These are phyloP conservation scores for Mortierella polycephala DNA, from an alignment of 371 early-diverging fungal species.

Conservation along the genomic window DNA sequence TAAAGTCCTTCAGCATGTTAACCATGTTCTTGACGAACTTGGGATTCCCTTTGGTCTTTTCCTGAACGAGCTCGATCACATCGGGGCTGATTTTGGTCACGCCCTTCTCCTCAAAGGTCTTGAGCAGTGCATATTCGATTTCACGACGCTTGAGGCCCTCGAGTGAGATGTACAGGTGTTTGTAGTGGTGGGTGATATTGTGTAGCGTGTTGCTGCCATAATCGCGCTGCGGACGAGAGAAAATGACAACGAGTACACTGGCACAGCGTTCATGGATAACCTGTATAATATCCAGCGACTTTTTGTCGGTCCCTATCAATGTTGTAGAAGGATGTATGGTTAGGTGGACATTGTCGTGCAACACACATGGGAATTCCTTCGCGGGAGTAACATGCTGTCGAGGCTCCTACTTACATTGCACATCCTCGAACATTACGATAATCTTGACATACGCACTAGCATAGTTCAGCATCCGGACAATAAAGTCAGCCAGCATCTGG, in stretches of 20 bases:
- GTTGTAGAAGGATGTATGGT: neutral
- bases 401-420: conserved; percentile 62
- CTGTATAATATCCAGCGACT: conserved; percentile 58
- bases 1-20: conserved; percentile 63
- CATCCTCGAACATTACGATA: conserved; percentile 64
- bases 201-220: conserved; percentile 58
- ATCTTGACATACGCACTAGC: conserved; percentile 59
- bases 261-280: conserved; percentile 65
- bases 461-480: conserved; percentile 60
- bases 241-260: conserved; percentile 57
- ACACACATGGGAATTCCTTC: neutral
- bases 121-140: conserved; percentile 62
- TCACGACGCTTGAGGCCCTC: conserved; percentile 63
- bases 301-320: conserved; percentile 63
- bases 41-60: conserved; percentile 69
- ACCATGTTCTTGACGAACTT: conserved; percentile 70
- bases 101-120: conserved; percentile 57
- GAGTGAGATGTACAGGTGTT: conserved; percentile 57
- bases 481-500: conserved; percentile 56
- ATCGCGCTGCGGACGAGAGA: conserved; percentile 64
- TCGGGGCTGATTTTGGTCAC: conserved; percentile 63
- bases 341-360: neutral
- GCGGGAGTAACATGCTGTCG: neutral
- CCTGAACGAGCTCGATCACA: conserved; percentile 61
- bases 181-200: conserved; percentile 55